These are phyloP conservation scores for Thermoascus crustaceus DNA, from an alignment of 2,329 filamentous ascomycete genomes.

Conservation along the genomic window DNA sequence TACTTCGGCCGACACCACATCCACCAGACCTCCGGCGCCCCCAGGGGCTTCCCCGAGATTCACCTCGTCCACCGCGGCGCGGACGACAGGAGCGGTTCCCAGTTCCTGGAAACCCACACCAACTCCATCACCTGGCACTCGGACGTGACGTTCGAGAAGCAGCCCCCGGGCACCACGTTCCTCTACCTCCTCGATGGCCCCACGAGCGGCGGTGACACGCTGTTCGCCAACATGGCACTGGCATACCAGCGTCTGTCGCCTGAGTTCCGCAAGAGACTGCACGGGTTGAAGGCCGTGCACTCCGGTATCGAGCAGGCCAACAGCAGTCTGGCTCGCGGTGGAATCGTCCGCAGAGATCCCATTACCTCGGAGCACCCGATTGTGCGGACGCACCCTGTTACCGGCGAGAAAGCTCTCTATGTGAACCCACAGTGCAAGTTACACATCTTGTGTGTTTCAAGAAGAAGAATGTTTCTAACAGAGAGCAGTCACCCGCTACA, in stretches of 20 bases:
- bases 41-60: slow-evolving; percentile 63
- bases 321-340: slow-evolving; percentile 56
- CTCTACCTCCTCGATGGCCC: slow-evolving; percentile 80
- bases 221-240: slow-evolving; percentile 71
- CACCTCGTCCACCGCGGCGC: slow-evolving; percentile 71
- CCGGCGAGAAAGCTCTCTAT: slow-evolving; percentile 75
- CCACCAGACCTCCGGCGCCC: slow-evolving; percentile 68
- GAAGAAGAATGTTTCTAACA: background rate
- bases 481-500: slow-evolving; percentile 61
- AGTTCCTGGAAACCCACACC: slow-evolving; percentile 61
- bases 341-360: slow-evolving; percentile 67
- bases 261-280: slow-evolving; percentile 68
- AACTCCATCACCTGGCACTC: slow-evolving; percentile 84
- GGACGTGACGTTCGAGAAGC: slow-evolving; percentile 78
- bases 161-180: slow-evolving; percentile 86
- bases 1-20: slow-evolving; percentile 80
- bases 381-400: slow-evolving; percentile 71
- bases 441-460: background rate
- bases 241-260: slow-evolving; percentile 76
- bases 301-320: slow-evolving; percentile 75
- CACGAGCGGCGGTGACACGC: slow-evolving; percentile 70
- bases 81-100: slow-evolving; percentile 51
- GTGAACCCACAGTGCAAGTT: slow-evolving; percentile 73
- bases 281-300: slow-evolving; percentile 73
- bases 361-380: slow-evolving; percentile 68